phyloP scores from a whole-genome alignment of 23 red algal genomes.

The Gracilaria gracilis region DNA sequence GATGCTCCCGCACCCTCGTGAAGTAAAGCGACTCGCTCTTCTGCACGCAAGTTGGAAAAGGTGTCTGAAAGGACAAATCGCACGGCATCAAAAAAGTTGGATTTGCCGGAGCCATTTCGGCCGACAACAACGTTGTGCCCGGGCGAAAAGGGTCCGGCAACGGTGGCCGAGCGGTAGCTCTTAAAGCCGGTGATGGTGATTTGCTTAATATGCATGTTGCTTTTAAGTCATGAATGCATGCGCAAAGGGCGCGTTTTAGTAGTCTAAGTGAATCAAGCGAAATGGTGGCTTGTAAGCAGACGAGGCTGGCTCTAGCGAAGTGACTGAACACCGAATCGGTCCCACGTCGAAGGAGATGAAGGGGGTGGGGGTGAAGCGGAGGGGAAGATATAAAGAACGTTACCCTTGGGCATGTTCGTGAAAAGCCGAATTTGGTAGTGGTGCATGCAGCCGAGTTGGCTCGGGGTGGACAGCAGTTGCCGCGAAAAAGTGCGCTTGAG shows the following conservation, averaged over 20 bases:
- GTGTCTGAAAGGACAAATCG: conserved; percentile 92
- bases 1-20: conserved; percentile 90
- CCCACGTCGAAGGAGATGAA: background rate
- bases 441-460: too few relatives aligned
- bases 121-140: conserved; percentile 96
- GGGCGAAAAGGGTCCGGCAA: conserved; percentile 76
- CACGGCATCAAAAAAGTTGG: conserved; percentile 97
- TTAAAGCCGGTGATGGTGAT: conserved; percentile 97
- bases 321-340: background rate
- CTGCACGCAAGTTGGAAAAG: conserved; percentile 79
- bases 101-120: conserved; percentile 95
- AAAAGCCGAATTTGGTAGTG: too few relatives aligned
- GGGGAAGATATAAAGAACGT: too few relatives aligned
- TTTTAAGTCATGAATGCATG: background rate
- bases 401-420: too few relatives aligned
- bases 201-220: conserved; percentile 87
- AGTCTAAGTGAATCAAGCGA: background rate
- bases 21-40: conserved; percentile 93
- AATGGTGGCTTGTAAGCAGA: background rate
- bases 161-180: conserved; percentile 88
- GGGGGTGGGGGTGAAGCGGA: background rate
- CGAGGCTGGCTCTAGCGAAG: background rate
- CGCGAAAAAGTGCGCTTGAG: background rate
- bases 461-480: too few relatives aligned
- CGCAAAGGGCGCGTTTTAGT: background rate